Conservation (phyloP, 805 yeast genomes). For the Saturnispora ahearnii region DNA sequence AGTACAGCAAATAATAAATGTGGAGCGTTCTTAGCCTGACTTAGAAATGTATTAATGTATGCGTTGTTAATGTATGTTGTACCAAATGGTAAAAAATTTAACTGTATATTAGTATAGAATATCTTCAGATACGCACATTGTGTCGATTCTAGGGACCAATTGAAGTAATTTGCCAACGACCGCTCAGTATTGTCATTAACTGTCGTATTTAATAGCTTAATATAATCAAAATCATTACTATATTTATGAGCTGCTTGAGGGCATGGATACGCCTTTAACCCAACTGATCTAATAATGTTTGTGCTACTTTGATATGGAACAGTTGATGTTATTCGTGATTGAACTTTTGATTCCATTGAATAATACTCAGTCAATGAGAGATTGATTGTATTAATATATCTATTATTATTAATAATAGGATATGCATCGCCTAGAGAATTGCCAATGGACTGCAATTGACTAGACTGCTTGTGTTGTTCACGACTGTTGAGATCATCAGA, state of each 20-base stretch:
- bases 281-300: conserved; percentile 4
- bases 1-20: conserved; percentile 60
- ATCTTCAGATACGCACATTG: conserved; percentile 28
- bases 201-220: conserved; percentile 23
- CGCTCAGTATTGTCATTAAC: conserved; percentile 19
- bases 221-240: conserved; percentile 18
- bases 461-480: too few species aligned
- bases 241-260: not conserved
- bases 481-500: too few species aligned
- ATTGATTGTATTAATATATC: conserved; percentile 6
- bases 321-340: not conserved
- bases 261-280: conserved; percentile 6
- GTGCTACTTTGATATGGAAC: conserved; percentile 7
- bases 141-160: conserved; percentile 24
- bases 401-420: not conserved
- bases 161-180: conserved; percentile 25
- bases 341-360: not conserved
- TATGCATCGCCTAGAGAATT: not conserved
- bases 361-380: not conserved
- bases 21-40: conserved; percentile 39
- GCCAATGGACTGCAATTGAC: not conserved
- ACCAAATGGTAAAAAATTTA: conserved; percentile 29
- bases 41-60: conserved; percentile 25
- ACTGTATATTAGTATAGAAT: conserved; percentile 28
- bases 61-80: conserved; percentile 28